Base-by-base conservation (phyloP, 495 filamentous ascomycete genomes). In the Choiromyces venosus region DNA sequence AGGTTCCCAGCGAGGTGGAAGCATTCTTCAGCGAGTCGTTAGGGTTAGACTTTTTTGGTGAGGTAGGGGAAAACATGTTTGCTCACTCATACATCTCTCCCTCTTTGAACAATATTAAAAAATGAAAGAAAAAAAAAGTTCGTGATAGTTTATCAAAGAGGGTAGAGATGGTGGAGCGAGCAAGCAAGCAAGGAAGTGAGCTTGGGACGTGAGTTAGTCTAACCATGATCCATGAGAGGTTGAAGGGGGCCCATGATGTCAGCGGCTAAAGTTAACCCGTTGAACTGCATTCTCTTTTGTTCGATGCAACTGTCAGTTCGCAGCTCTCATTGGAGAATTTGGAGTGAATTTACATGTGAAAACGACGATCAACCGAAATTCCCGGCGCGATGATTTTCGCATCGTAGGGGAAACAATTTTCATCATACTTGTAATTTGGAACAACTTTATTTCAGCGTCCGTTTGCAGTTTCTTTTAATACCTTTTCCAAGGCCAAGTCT, bases 1-100 rank as follows among this genome's bases (percentile, higher is more conserved):
- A 61, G 33, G 70, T 72, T 12, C 74, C 77, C 14, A 79, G 70
- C 7, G 68, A 77, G 19, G 76, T 37, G 18, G 75, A 76, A 64
- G 67, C 66, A 21, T 37, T 36, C 33, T 72, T 65, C 14, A 76
- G 39, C n/a, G 68, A 76, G 46, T 39, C 40, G 56, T 42, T 65
- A 8, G 74, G 70, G 21, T 46, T 68, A n/a, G 74, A 67, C 4
- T 35, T n/a, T 14, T 19, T 4, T 29, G n/a, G 38, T 19, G 70
- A 35, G 18, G 73, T 67, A 42, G 65, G 66, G 35, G 74, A n/a
- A 44, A 69, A 37, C 75, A 77, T 77, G 39, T 36, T 75, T 29
- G 65, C 39, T 77, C 46, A 56, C 46, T n/a, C 9, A 25, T 8
- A 56, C 46, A 56, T 56, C 46, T 25, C 46, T 12, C 9, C n/a